Conservation (phyloP, 345 rosid genomes). For the Gossypium australe region DNA sequence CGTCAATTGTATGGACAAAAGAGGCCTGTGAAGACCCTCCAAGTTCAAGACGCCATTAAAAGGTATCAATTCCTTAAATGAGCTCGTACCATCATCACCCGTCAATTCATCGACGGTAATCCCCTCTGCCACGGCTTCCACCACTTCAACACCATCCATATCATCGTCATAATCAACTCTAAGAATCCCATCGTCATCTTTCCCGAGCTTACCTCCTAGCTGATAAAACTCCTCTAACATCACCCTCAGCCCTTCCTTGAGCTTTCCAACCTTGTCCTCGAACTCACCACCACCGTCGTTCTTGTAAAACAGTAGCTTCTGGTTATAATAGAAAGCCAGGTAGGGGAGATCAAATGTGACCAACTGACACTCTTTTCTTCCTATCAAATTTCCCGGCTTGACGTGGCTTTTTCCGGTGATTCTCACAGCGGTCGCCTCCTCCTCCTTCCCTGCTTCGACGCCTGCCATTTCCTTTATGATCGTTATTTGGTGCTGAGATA, state of each 20-base stretch:
- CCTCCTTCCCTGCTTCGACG: not conserved
- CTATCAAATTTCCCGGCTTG: constrained; percentile 54
- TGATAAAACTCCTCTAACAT: constrained; percentile 77
- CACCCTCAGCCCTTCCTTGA: constrained; percentile 61
- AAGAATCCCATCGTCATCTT: constrained; percentile 75
- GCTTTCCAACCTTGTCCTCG: constrained; percentile 47
- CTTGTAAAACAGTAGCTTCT: constrained; percentile 74
- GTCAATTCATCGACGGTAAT: constrained; percentile 59
- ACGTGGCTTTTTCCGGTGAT: constrained; percentile 42
- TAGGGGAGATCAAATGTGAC: constrained; percentile 93
- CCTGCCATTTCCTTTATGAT: constrained; percentile 21
- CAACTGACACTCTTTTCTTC: constrained; percentile 59
- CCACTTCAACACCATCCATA: constrained; percentile 74
- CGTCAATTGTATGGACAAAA: constrained; percentile 74
- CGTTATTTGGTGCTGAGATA: constrained; percentile 1
- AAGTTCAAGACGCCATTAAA: constrained; percentile 62
- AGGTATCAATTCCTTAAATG: constrained; percentile 65
- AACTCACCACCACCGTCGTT: constrained; percentile 14
- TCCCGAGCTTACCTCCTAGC: constrained; percentile 76
- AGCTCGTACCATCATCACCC: constrained; percentile 49
- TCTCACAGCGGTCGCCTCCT: constrained; percentile 31
- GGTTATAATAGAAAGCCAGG: constrained; percentile 79
- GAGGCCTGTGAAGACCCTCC: constrained; percentile 70
- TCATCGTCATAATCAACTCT: constrained; percentile 64
- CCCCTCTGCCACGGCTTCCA: constrained; percentile 50